A percentile compares a stretch with the other conserved stretches of the same genome.
Conservation (phyloP, 2,329 filamentous ascomycete species). For the Beauveria bassiana region DNA sequence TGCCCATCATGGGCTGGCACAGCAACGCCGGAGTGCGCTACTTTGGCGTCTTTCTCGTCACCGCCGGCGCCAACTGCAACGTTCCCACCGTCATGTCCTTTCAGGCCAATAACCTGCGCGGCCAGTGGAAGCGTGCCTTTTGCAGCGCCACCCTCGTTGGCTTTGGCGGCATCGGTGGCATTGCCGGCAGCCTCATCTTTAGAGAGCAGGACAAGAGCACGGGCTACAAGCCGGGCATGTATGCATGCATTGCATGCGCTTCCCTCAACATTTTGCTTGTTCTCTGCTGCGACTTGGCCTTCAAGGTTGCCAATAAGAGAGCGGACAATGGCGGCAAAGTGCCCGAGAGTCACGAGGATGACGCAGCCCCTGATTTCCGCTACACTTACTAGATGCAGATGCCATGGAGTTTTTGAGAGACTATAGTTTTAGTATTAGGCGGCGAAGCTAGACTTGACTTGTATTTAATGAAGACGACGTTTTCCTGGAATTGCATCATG, state of each 20-base stretch:
- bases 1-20: constrained; percentile 66
- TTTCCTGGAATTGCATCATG: too few relatives aligned
- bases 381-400: constrained; percentile 8
- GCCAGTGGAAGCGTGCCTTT: constrained; percentile 82
- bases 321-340: constrained; percentile 46
- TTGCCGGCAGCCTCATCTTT: constrained; percentile 68
- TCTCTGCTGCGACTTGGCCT: constrained; percentile 30
- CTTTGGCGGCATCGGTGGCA: constrained; percentile 71
- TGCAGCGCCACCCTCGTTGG: constrained; percentile 69
- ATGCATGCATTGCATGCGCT: constrained; percentile 44
- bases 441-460: too few relatives aligned
- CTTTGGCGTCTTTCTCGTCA: constrained; percentile 68
- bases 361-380: constrained; percentile 8
- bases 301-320: constrained; percentile 36
- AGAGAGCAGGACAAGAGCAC: constrained; percentile 44
- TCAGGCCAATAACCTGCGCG: constrained; percentile 81
- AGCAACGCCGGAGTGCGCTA: constrained; percentile 51
- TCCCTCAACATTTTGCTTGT: constrained; percentile 41
- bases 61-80: constrained; percentile 70
- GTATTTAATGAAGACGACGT: too few relatives aligned
- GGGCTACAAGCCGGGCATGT: constrained; percentile 47
- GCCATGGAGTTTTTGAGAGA: not conserved
- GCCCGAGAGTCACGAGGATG: constrained; percentile 37
- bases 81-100: constrained; percentile 68
- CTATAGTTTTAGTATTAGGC: not conserved